Evolutionary conservation across 345 rosid species (phyloP), one percentile per base, ranked within the genome.

Genomic region (Aethionema arabicum): DNA sequence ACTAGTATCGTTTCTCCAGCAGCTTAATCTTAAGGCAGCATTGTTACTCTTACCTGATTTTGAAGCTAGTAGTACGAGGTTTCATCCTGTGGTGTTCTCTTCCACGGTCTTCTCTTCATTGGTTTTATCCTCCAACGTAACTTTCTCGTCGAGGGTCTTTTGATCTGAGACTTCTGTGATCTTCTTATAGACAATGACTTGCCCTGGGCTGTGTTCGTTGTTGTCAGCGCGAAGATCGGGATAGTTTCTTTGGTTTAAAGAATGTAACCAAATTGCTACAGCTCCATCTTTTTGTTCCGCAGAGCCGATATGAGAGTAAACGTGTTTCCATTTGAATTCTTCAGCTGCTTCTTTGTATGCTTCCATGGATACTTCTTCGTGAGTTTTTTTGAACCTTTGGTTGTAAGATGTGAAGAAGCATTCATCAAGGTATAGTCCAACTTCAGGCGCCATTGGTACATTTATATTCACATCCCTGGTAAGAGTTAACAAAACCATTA

Each of bases 401-500:
- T 87, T 90, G 61, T 90, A 85, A 5, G 99, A 87, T 1, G 95
- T 30, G 55, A 93, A 87, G 53, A 84, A 39, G 79, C 99, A 93
- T 72, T 90, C 99, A 8, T 93, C 99, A 80, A 93, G 78, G 84
- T 90, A 90, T 42, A 93, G 72, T 16, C 97, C 99, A 50, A 90
- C 95, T 70, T 93, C 97, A n/a, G 99, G 99, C 10, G 97, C 99
- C 0, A 91, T 90, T 0, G 99, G 96, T 41, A 90, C 90, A 57
- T 53, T 87, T 13, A 90, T 77, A 27, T 71, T 72, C 16, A 90
- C 80, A 72, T 85, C 77, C 90, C 96, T 93, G 52, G 4, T 39
- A 31, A 11, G 7, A 56, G 38, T 42, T 12, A 12, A 29, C 35
- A 59, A 21, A 29, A n/a, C 14, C 42, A 36, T 33, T 11, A 47